Percentiles rank a stretch among this genome's conserved stretches.
phyloP scores from a whole-genome alignment of 2,329 filamentous ascomycete species.

The Fusarium abutilonis region DNA sequence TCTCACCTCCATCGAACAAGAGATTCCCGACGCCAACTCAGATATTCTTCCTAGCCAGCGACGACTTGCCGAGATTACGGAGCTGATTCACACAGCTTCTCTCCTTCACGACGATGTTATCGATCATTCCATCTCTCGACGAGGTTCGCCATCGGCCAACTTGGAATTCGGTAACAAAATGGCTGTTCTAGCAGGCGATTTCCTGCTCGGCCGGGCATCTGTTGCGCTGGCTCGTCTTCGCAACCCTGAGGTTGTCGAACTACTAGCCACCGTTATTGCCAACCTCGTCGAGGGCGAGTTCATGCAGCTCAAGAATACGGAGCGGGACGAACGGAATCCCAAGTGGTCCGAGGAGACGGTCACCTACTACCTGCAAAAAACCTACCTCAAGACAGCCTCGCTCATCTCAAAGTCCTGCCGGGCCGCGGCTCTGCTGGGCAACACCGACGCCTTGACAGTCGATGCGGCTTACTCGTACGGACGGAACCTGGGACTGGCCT shows the following conservation, averaged over 20 bases:
- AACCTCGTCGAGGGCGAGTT: constrained; percentile 99
- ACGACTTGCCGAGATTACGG: constrained; percentile 93
- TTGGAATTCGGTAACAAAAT: constrained; percentile 98
- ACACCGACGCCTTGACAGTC: constrained; percentile 78
- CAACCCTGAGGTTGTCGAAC: constrained; percentile 93
- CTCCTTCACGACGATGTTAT: constrained; percentile 98
- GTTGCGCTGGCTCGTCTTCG: constrained; percentile 90
- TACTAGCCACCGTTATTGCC: constrained; percentile 94
- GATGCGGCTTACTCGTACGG: constrained; percentile 93
- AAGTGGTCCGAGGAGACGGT: constrained; percentile 89
- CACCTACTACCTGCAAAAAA: constrained; percentile 96
- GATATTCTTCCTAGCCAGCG: constrained; percentile 93
- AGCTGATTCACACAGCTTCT: constrained; percentile 96
- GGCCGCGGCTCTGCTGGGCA: constrained; percentile 85
- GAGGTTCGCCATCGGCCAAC: constrained; percentile 88
- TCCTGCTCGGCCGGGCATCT: constrained; percentile 90
- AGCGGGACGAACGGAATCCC: constrained; percentile 84
- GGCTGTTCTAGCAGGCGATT: constrained; percentile 97
- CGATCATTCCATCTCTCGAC: constrained; percentile 86
- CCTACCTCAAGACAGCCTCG: constrained; percentile 95
- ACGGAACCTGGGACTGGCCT: constrained; percentile 91
- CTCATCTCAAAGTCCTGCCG: constrained; percentile 97
- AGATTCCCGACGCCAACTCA: constrained; percentile 55
- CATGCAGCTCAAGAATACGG: constrained; percentile 99
- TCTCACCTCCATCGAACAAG: constrained; percentile 54